These are phyloP conservation scores for Iris macrosiphon DNA, from an alignment of 106 monocot species.

Conservation along the genomic window DNA sequence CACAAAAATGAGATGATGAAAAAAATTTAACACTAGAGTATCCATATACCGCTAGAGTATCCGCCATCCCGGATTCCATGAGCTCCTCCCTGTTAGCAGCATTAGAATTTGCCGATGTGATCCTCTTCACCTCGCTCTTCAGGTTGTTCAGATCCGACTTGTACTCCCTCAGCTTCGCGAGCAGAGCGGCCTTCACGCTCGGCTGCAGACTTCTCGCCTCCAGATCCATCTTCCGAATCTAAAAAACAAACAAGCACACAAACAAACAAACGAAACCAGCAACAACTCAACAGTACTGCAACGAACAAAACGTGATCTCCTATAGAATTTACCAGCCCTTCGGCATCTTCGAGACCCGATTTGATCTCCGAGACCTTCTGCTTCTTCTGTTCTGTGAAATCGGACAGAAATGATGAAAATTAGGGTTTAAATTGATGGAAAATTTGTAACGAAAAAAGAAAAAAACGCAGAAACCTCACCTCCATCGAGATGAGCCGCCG, in stretches of 20 bases:
- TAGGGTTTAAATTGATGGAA: not conserved
- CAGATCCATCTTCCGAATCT: constrained; percentile 89
- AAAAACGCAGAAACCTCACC: constrained; percentile 16
- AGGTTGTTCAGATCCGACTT: constrained; percentile 79
- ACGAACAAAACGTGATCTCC: not conserved
- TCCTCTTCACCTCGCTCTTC: constrained; percentile 56
- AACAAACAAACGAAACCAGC: not conserved
- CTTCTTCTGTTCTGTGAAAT: constrained; percentile 66
- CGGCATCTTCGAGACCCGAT: constrained; percentile 67
- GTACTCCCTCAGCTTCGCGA: constrained; percentile 79
- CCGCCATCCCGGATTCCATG: constrained; percentile 68
- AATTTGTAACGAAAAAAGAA: too few species aligned
- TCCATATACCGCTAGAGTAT: constrained; percentile 54
- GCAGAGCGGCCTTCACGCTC: constrained; percentile 48
- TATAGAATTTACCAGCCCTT: constrained; percentile 48
- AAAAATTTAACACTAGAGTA: too few species aligned
- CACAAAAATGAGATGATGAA: too few species aligned
- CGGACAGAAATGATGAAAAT: not conserved
- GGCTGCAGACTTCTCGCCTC: constrained; percentile 82
- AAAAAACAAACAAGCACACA: constrained; percentile 3
- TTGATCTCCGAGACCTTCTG: constrained; percentile 68
- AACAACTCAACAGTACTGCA: not conserved
- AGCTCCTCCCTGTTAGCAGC: constrained; percentile 61
- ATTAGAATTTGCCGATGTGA: constrained; percentile 27
- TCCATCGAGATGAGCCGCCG: constrained; percentile 55